phyloP scores from a whole-genome alignment of 805 yeast genomes.

The Ascoidea asiatica region DNA sequence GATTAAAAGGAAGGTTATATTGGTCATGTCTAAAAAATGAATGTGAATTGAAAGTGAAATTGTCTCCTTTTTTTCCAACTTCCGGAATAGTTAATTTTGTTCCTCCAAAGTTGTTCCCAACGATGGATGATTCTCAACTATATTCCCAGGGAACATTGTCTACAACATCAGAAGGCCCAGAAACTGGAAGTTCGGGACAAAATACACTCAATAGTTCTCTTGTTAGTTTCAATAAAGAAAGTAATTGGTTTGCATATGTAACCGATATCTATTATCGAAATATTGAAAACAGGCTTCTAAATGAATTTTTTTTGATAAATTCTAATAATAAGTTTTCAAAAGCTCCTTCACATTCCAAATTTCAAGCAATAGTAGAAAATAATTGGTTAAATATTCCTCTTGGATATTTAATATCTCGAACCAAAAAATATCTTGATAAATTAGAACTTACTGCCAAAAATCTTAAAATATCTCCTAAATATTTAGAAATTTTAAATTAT shows the following conservation, averaged over 20 bases:
- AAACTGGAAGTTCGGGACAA: no score
- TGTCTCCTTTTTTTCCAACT: constrained; percentile 7
- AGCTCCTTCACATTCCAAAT: no score
- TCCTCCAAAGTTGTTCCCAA: no score
- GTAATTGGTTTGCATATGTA: background rate
- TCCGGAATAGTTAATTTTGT: constrained; percentile 8
- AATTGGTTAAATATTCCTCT: no score
- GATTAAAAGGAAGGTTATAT: constrained; percentile 7
- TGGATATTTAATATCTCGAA: background rate
- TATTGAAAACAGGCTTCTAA: background rate
- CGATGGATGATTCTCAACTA: no score
- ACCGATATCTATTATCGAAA: background rate
- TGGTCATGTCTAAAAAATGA: constrained; percentile 11
- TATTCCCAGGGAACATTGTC: no score
- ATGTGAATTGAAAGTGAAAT: constrained; percentile 7
- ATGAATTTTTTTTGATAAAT: background rate
- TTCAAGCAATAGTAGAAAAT: no score
- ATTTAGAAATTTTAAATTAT: no score
- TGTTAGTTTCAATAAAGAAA: background rate
- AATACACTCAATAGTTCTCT: background rate
- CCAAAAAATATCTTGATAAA: background rate
- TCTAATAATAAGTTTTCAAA: background rate
- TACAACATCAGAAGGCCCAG: no score
- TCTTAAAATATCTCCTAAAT: no score
- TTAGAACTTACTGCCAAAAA: background rate